These are phyloP conservation scores for Chaetomiaceae sp. DNA, from an alignment of 2,329 filamentous ascomycete species.

Conservation along the genomic window DNA sequence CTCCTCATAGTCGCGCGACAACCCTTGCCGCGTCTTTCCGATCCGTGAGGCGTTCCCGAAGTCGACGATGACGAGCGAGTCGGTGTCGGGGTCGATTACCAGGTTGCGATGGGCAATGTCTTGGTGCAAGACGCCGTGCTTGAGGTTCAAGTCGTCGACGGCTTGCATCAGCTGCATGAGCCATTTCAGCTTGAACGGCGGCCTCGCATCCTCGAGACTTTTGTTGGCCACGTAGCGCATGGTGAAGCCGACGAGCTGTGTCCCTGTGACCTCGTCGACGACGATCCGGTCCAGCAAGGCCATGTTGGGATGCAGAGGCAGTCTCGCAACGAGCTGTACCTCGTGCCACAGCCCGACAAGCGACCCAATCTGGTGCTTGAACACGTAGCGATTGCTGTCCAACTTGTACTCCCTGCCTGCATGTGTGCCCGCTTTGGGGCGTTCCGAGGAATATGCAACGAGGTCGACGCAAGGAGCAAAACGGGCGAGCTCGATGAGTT, in stretches of 20 bases:
- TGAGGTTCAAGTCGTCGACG: constrained; percentile 1
- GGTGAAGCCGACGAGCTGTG: neutral
- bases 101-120: neutral
- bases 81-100: neutral
- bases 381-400: neutral
- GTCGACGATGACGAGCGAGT: constrained; percentile 1
- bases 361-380: neutral
- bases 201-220: neutral
- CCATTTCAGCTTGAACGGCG: neutral
- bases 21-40: too few relatives aligned
- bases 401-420: too few relatives aligned
- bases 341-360: neutral
- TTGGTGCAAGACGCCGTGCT: neutral
- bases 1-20: too few relatives aligned
- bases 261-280: neutral
- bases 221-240: neutral
- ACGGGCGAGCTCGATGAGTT: neutral
- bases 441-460: neutral
- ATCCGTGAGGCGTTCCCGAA: neutral
- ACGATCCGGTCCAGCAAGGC: neutral
- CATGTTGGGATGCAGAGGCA: neutral
- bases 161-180: neutral
- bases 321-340: neutral
- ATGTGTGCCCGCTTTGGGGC: neutral
- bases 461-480: neutral